A percentile compares a stretch with the other conserved stretches of the same genome.
These are phyloP conservation scores for Elsinoe fawcettii DNA, from an alignment of 2,329 filamentous ascomycete species.

Conservation along the genomic window DNA sequence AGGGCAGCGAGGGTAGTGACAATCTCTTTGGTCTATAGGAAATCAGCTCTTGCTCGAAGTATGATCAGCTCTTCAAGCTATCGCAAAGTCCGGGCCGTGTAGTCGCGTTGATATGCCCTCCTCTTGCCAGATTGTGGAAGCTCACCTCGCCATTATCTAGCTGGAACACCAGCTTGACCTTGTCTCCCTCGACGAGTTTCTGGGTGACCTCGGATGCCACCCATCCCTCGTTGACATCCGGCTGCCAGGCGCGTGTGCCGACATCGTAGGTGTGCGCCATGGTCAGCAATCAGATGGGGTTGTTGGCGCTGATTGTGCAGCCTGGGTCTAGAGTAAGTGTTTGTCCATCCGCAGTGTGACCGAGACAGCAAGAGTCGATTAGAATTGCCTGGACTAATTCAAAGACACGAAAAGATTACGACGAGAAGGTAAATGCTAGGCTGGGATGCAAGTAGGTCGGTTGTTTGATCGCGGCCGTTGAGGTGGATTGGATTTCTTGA, in stretches of 20 bases:
- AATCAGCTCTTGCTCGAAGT: background rate
- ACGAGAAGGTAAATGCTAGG: slow-evolving; percentile 10
- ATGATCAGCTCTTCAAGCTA: slow-evolving; percentile 11
- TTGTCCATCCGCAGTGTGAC: slow-evolving; percentile 9
- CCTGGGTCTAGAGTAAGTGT: slow-evolving; percentile 1
- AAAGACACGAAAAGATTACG: background rate
- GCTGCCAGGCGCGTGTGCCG: slow-evolving; percentile 96
- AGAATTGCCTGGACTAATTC: background rate
- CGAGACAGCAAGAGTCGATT: background rate
- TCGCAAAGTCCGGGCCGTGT: background rate
- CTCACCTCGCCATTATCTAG: slow-evolving; percentile 87
- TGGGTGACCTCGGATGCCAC: slow-evolving; percentile 88
- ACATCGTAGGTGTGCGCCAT: slow-evolving; percentile 96
- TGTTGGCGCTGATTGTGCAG: slow-evolving; percentile 9
- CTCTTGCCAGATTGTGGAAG: background rate
- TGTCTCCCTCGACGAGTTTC: slow-evolving; percentile 76
- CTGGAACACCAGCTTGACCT: slow-evolving; percentile 78
- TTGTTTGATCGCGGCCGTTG: slow-evolving; percentile 12
- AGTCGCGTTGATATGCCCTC: background rate
- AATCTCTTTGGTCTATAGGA: slow-evolving; percentile 63
- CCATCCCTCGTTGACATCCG: slow-evolving; percentile 93
- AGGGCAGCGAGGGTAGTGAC: slow-evolving; percentile 70
- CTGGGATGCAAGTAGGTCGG: slow-evolving; percentile 8
- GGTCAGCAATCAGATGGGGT: slow-evolving; percentile 22
- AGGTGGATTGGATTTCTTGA: slow-evolving; percentile 12